Evolutionary conservation across 495 filamentous ascomycete genomes (phyloP).

Genomic region (Penicillium desertorum): DNA sequence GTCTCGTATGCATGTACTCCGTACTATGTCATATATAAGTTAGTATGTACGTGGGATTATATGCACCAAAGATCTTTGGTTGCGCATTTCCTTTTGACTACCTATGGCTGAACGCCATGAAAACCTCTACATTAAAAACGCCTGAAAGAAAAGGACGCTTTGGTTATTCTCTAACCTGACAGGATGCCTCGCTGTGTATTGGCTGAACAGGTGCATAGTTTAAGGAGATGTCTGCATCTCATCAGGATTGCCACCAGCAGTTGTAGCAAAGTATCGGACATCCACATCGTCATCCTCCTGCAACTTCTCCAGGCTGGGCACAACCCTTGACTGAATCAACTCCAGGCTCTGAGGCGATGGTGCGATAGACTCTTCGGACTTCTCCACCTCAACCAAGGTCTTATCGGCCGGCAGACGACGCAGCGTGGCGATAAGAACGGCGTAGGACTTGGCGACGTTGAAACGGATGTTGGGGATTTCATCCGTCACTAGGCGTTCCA

Average conservation of each 20-base stretch:
- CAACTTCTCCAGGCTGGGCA: slow-evolving; percentile 90
- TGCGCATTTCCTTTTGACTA: slow-evolving; percentile 19
- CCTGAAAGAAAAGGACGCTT: slow-evolving; percentile 39
- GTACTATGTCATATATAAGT: neutral
- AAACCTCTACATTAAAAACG: slow-evolving; percentile 48
- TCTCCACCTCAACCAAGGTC: slow-evolving; percentile 80
- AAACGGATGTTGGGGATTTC: slow-evolving; percentile 99
- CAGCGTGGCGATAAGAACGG: slow-evolving; percentile 81
- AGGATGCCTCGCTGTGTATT: slow-evolving; percentile 26
- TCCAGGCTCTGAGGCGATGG: slow-evolving; percentile 74
- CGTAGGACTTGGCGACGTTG: slow-evolving; percentile 98
- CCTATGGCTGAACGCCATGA: slow-evolving; percentile 26
- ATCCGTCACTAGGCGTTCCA: slow-evolving; percentile 87
- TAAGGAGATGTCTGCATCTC: slow-evolving; percentile 55
- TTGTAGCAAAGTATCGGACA: slow-evolving; percentile 90
- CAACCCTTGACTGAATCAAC: slow-evolving; percentile 80
- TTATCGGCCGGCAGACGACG: slow-evolving; percentile 84
- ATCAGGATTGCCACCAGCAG: slow-evolving; percentile 54
- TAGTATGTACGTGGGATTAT: neutral
- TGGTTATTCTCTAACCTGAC: slow-evolving; percentile 44
- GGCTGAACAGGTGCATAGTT: slow-evolving; percentile 6
- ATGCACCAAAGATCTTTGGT: neutral
- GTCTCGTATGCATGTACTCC: neutral
- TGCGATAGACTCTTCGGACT: slow-evolving; percentile 60
- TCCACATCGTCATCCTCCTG: slow-evolving; percentile 97